phyloP scores from a whole-genome alignment of 108 stramenopile genomes.

The Schizochytrium sp. region DNA sequence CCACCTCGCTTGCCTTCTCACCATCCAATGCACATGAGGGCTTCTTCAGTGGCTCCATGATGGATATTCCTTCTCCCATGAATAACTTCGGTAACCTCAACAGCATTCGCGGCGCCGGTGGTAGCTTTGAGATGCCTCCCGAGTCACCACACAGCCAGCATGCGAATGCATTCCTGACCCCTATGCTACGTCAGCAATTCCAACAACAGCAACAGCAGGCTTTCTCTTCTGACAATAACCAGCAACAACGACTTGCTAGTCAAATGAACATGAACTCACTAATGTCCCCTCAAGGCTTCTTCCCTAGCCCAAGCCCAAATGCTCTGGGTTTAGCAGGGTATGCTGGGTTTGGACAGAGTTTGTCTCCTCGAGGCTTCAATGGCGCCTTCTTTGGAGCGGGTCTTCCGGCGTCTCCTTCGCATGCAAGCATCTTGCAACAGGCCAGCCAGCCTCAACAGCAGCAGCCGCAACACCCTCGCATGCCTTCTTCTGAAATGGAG shows the following conservation, averaged over 20 bases:
- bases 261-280: too few species aligned
- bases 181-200: background rate
- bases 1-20: background rate
- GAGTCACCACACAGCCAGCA: background rate
- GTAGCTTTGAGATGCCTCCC: background rate
- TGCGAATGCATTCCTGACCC: background rate
- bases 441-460: conserved; percentile 18
- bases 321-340: too few species aligned
- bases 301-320: too few species aligned
- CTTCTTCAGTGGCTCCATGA: background rate
- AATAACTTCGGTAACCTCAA: background rate
- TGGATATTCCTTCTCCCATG: background rate
- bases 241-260: too few species aligned
- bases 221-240: too few species aligned
- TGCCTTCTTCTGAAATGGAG: too few species aligned
- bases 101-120: background rate
- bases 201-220: background rate
- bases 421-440: background rate
- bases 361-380: too few species aligned
- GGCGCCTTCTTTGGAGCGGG: too few species aligned
- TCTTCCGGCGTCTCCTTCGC: too few species aligned
- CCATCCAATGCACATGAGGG: background rate
- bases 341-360: too few species aligned
- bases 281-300: too few species aligned
- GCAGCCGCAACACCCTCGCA: background rate